Base-by-base conservation (phyloP, 148 eudicot species). In the Agrostemma githago region DNA sequence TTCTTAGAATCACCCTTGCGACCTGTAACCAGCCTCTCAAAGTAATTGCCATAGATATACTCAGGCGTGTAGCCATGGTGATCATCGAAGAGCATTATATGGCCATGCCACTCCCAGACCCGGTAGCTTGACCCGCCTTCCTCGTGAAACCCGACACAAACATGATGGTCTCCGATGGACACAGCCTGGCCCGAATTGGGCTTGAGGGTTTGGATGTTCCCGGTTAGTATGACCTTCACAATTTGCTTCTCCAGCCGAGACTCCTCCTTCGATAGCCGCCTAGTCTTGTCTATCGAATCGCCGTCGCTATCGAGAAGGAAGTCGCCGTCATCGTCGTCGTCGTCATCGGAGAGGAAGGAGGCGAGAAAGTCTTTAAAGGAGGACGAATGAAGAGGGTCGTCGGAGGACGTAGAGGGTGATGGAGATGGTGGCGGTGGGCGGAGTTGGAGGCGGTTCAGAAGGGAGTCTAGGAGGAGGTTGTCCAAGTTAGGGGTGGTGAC, bases 61-160 rank as follows among this genome's bases (percentile, higher is more conserved):
- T 96, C 97, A 1, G 90, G 96, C 4, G 86, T 77, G 71, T 88
- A 96, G 68, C 94, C 99, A 51, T 88, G 83, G 38, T 88, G 91
- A 53, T 90, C 97, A 79, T 96, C 96, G 74, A 92, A 92, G 82
- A 96, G 9, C 99, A 96, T 96, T 0, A 92, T 78, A 84, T 96
- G 99, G 0, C 97, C 99, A 42, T 96, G 99, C 97, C 99, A 96
- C 82, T 96, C 97, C 97, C 99, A 96, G 40, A 96, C 99, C 77
- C 99, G 88, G 66, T 92, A 92, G 70, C 88, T 92, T 62, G 97
- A 88, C 46, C 83, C 94, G 5, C 48, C 42, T 20, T 96, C 96
- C 72, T 85, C 84, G 37, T 92, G 96, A 82, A 89, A 96, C 66
- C 97, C 99, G 3, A 96, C 90, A 56, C 97, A 96, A 44, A 96